Base-by-base conservation (phyloP, 768 basidiomycete species). In the Trametopsis cervina region DNA sequence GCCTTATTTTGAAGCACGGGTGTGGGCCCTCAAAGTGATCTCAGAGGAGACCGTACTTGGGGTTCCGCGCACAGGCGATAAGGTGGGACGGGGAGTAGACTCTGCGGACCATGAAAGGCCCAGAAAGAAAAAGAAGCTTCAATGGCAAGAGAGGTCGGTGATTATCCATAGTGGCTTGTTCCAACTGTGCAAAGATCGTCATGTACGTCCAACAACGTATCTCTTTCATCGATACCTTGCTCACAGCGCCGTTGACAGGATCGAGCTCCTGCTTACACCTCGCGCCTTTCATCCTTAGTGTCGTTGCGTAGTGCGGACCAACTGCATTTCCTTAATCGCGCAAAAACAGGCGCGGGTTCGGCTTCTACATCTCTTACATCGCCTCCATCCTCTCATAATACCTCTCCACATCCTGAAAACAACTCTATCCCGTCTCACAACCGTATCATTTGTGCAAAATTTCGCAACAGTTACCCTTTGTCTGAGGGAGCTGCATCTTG, bases 101-200 rank as follows among this genome's bases (percentile, higher is more conserved):
- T 21, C 17, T 6, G 40, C 26, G 10, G 47, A 50, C n/a, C 7
- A 24, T 21, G 41, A 49, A 22, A 50, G 43, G 20, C n/a, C 40
- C 2, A 47, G 51, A 41, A 53, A 44, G 47, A 51, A 49, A 24
- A 53, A 54, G 58, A 71, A 70, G 49, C 50, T 77, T 7, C 83
- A 82, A 42, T 87, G 85, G 85, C 71, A 74, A 37, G 69, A 77
- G 15, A 65, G 80, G 3, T 84, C 80, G 77, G 66, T 80, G 38
- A 67, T 84, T n/a, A 72, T 87, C 23, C 67, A 71, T 45, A 73
- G 78, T 20, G 83, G 80, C 0, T 56, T 68, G 18, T 60, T 87
- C n/a, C 69, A 64, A 43, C 58, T 87, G 13, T 78, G 69, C 55
- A 78, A 74, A 56, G 69, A 74, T 21, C 70, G 74, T 23, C 63